These are phyloP conservation scores for Psilocybe azurescens DNA, from an alignment of 768 basidiomycete species.

Conservation along the genomic window DNA sequence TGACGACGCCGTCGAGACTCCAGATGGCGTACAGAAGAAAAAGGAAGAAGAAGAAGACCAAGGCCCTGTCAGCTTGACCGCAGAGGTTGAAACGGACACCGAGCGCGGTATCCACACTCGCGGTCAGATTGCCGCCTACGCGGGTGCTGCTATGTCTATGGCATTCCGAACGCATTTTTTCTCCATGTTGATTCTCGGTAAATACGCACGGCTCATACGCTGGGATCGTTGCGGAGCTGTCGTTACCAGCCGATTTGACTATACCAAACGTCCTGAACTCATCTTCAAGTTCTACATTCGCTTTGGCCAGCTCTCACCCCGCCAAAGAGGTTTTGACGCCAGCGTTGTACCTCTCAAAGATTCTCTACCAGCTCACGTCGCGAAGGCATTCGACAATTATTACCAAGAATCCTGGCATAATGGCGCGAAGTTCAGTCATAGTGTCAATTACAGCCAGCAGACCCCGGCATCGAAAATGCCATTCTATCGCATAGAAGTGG, in stretches of 20 bases:
- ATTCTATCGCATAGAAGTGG: neutral
- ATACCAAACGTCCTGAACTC: neutral
- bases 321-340: neutral
- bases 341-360: neutral
- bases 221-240: neutral
- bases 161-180: neutral
- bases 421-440: neutral
- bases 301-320: neutral
- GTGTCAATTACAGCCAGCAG: neutral
- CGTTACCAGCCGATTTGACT: neutral
- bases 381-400: neutral
- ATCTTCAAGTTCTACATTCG: neutral
- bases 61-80: neutral
- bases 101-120: neutral
- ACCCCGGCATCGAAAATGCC: neutral
- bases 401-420: neutral
- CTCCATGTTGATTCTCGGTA: neutral
- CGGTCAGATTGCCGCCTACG: neutral
- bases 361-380: neutral
- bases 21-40: no score
- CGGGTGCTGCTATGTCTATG: neutral
- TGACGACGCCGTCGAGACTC: neutral
- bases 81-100: neutral
- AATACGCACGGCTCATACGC: neutral
- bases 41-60: neutral